A percentile compares a stretch with the other conserved stretches of the same genome.
Evolutionary conservation across 208 protist species (phyloP).

Genomic region (Leishmania martiniquensis): DNA sequence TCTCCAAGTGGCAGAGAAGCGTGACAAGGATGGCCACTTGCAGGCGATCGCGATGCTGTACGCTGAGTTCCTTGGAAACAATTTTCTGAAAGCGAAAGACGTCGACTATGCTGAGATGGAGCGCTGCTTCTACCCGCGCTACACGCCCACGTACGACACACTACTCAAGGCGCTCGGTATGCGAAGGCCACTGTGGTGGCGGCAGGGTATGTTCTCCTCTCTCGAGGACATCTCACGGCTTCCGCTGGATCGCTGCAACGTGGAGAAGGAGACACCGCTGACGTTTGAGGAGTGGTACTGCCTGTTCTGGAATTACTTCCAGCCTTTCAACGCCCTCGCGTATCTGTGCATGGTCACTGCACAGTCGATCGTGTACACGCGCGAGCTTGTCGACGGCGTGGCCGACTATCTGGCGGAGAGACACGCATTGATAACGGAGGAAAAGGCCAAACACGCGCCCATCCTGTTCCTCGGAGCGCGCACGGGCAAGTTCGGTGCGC

Average conservation of each 20-base stretch:
- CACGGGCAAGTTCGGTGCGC: conserved; percentile 75
- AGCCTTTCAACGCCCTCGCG: conserved; percentile 74
- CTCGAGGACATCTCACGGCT: conserved; percentile 89
- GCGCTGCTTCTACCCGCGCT: conserved; percentile 82
- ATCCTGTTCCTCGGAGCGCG: conserved; percentile 82
- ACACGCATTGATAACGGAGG: conserved; percentile 66
- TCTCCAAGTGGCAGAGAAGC: conserved; percentile 69
- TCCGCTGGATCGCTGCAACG: conserved; percentile 76
- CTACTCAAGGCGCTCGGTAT: conserved; percentile 61
- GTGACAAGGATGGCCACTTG: conserved; percentile 71
- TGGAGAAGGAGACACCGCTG: conserved; percentile 56
- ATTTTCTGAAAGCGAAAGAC: conserved; percentile 60
- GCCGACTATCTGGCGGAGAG: conserved; percentile 82
- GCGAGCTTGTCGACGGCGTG: conserved; percentile 73
- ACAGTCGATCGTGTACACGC: conserved; percentile 68
- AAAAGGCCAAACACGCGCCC: conserved; percentile 68
- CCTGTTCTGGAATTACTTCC: conserved; percentile 92
- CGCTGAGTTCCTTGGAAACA: conserved; percentile 74
- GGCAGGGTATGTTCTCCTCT: conserved; percentile 60
- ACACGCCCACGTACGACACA: conserved; percentile 61
- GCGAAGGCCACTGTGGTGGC: conserved; percentile 72
- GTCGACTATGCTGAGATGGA: conserved; percentile 80
- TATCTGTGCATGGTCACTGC: conserved; percentile 85
- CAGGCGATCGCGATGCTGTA: conserved; percentile 88
- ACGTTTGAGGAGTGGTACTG: conserved; percentile 88